These are phyloP conservation scores for Cladorrhinum sp. DNA, from an alignment of 2,329 filamentous ascomycete species.

Conservation along the genomic window DNA sequence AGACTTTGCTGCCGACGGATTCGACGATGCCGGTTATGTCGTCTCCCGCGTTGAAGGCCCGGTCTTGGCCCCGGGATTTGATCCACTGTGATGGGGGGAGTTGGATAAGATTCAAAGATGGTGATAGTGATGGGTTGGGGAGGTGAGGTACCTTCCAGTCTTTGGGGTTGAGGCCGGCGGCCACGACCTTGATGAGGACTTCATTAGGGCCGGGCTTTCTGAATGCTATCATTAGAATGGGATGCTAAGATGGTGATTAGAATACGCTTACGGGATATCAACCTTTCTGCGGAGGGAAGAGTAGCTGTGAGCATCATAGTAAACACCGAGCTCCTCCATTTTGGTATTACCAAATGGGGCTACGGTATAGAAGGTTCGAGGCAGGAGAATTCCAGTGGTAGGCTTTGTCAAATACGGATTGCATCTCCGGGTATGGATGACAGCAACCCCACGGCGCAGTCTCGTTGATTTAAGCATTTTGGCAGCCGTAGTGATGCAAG, in stretches of 20 bases:
- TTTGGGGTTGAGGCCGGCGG: slow-evolving; percentile 23
- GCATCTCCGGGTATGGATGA: not conserved
- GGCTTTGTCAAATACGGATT: not conserved
- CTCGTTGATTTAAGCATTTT: not conserved
- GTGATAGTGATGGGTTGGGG: not conserved
- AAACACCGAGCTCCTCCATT: not conserved
- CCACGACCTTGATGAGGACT: slow-evolving; percentile 22
- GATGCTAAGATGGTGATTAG: not conserved
- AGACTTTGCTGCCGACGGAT: slow-evolving; percentile 18
- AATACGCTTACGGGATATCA: slow-evolving; percentile 9
- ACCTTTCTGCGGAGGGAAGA: not conserved
- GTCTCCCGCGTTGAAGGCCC: slow-evolving; percentile 20
- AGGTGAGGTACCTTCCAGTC: slow-evolving; percentile 19
- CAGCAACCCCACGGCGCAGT: not conserved
- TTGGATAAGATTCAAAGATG: not conserved
- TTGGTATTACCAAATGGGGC: not conserved
- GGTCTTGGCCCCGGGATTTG: not conserved
- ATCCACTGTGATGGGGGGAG: not conserved
- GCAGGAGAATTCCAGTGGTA: too few species aligned
- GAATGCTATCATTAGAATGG: not conserved
- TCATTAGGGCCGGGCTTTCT: slow-evolving; percentile 13
- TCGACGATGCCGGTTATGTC: slow-evolving; percentile 22
- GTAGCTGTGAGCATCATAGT: not conserved
- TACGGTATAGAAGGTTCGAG: not conserved
- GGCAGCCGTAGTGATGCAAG: not conserved